Base-by-base conservation (phyloP, 192 early-diverging fungal species). In the Linnemannia schmuckeri region DNA sequence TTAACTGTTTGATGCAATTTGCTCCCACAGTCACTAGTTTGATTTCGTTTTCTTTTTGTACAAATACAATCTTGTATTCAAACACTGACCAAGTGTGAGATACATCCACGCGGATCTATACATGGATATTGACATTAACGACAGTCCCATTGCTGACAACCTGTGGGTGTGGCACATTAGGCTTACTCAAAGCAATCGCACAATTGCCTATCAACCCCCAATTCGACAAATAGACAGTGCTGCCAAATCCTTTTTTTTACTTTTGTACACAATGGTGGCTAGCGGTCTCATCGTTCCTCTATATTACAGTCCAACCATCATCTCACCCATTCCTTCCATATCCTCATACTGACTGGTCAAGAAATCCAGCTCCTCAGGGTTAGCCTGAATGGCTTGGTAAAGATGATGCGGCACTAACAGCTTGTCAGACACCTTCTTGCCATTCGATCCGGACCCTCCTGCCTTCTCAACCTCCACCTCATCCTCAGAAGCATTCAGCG, bases 391-490 rank as follows among this genome's bases (percentile, higher is more conserved):
- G 13, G 91, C 88, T 70, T 89, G 91, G 75, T 93, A 90, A 44
- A 93, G 49, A 78, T 93, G 92, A 72, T 92, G 83, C 24, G 92
- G 92, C 13, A 90, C 88, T 66, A 93, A 69, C 27, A 93, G 71
- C 54, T 92, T 92, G 30, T 81, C 76, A 20, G 76, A 72, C 0
- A 87, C 79, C 37, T 87, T 81, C 15, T 40, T 71, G 27, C 57
- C 55, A 4, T 22, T 49, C 41, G 5, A 2, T 2, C 54, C 37
- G 13, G 57, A 42, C 3, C n/a, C n/a, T 4, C 27, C 22, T 40
- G 27, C 75, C 15, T 74, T 73, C 2, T 49, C 61, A 9, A 40
- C 35, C 27, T 81, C 72, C 8, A 72, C 75, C 20, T 84, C 82
- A 37, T 87, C 80, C 15, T 81, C 78, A 52, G 85, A 57, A 3